Conservation (phyloP, 352 stramenopile genomes). For the Phytophthora capsici region DNA sequence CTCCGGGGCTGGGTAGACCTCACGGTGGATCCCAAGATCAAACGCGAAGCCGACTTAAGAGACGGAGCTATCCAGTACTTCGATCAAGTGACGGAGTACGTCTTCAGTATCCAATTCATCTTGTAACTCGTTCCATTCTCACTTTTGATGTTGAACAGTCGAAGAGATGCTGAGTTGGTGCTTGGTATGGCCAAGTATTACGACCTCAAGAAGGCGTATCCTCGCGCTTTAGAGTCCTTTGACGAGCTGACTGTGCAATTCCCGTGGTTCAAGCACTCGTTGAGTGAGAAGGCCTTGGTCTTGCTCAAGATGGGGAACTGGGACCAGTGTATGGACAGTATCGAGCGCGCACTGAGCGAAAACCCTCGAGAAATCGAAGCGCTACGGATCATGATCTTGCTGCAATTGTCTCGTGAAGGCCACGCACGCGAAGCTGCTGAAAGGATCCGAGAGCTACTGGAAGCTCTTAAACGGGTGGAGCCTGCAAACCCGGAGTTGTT, state of each 20-base stretch:
- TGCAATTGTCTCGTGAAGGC: slow-evolving; percentile 73
- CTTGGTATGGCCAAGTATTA: slow-evolving; percentile 79
- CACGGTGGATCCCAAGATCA: slow-evolving; percentile 70
- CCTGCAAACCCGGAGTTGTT: slow-evolving; percentile 74
- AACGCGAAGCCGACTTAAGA: slow-evolving; percentile 66
- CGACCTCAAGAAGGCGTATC: slow-evolving; percentile 76
- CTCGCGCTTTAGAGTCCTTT: slow-evolving; percentile 65
- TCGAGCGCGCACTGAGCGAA: slow-evolving; percentile 71
- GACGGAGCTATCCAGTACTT: slow-evolving; percentile 73
- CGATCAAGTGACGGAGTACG: slow-evolving; percentile 67
- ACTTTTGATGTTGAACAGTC: slow-evolving; percentile 35
- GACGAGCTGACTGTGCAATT: slow-evolving; percentile 84
- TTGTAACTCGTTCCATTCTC: background rate
- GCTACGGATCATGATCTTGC: slow-evolving; percentile 66
- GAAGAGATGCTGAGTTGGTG: slow-evolving; percentile 74
- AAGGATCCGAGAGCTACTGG: slow-evolving; percentile 66
- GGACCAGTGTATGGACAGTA: slow-evolving; percentile 85
- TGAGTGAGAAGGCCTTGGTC: slow-evolving; percentile 84
- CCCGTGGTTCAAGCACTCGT: slow-evolving; percentile 83
- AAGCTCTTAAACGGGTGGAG: slow-evolving; percentile 75
- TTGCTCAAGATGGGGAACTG: slow-evolving; percentile 87
- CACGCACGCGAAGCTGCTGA: slow-evolving; percentile 57
- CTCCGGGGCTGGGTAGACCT: slow-evolving; percentile 82
- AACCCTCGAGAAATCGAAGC: slow-evolving; percentile 79
- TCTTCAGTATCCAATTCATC: background rate